Evolutionary conservation across 2,329 filamentous ascomycete species (phyloP), one percentile per base, ranked within the genome.

Genomic region (Fusarium sp.): DNA sequence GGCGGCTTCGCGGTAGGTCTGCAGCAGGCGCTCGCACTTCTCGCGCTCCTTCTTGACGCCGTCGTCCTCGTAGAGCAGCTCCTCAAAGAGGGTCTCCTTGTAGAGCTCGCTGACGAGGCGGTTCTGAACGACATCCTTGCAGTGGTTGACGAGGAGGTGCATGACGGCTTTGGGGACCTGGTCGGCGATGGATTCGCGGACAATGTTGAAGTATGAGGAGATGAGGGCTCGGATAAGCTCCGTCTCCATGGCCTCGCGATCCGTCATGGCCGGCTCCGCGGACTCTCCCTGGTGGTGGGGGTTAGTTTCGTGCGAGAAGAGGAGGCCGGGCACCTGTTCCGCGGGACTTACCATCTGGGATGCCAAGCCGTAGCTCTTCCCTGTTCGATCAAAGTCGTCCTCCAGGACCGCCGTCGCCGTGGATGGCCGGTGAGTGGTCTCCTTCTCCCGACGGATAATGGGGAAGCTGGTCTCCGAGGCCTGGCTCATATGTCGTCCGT

Each of bases 131-230:
- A 95, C 95, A 73, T 99, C 96, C 81, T 98, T 98, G 83, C 94
- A 97, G 85, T 98, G 94, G 82, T 99, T 99, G 78, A 99, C 96
- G 36, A 99, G 89, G 48, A 99, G 89, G 80, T 99, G 96, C 96
- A 99, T 99, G 74, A 99, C 92, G 6, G 96, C 96, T 84, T 99
- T 99, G 72, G 96, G 96, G 11, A 99, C 96, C 83, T 98, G 95
- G 79, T 99, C 96, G 46, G 95, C 95, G 75, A 98, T 97, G n/a
- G 94, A 95, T 82, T 99, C 96, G 68, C 96, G 93, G 48, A 99
- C 96, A 77, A 99, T 99, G 81, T 97, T 97, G 86, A 99, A 99
- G 86, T 99, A 99, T 1, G 95, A 98, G 34, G 94, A 97, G 80
- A 99, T 99, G 60, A 99, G 89, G 48, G 95, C 93, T 48, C 95